These are phyloP conservation scores for Davidsoniella australis DNA, from an alignment of 2,329 filamentous ascomycete species.

Conservation along the genomic window DNA sequence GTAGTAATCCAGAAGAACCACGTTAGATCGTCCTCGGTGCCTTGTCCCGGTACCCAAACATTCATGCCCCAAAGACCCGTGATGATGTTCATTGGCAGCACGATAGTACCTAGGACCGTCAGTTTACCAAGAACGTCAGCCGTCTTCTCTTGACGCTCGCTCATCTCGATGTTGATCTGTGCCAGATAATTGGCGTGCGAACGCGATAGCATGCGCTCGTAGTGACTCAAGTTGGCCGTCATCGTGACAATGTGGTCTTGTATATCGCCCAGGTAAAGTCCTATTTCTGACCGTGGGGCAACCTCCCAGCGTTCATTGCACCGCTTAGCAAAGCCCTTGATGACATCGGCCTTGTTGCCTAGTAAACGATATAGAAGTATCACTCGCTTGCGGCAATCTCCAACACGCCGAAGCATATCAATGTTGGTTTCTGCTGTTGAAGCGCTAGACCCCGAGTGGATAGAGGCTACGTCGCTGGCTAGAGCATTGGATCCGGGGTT, in stretches of 20 bases:
- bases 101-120: conserved; percentile 90
- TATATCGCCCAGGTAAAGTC: conserved; percentile 93
- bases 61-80: conserved; percentile 99
- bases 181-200: conserved; percentile 97
- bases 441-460: conserved; percentile 12
- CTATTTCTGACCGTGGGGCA: conserved; percentile 85
- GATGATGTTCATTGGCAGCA: conserved; percentile 97
- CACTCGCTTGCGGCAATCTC: conserved; percentile 89
- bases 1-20: conserved; percentile 66
- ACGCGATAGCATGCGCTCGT: conserved; percentile 81
- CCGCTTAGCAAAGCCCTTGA: conserved; percentile 95
- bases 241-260: conserved; percentile 99
- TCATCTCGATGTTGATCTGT: conserved; percentile 98
- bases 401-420: conserved; percentile 84
- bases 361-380: conserved; percentile 88
- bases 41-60: conserved; percentile 85
- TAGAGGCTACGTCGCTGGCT: conserved; percentile 25
- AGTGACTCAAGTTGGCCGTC: conserved; percentile 89
- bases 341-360: conserved; percentile 95
- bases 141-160: conserved; percentile 89
- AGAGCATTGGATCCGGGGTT: neutral
- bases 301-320: conserved; percentile 98
- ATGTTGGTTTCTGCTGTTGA: conserved; percentile 32
- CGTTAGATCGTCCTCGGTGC: conserved; percentile 52
- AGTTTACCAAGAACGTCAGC: conserved; percentile 88